A percentile compares a stretch with the other conserved stretches of the same genome.
phyloP scores from a whole-genome alignment of 179 eudicot genomes.

The Camellia oleifera region DNA sequence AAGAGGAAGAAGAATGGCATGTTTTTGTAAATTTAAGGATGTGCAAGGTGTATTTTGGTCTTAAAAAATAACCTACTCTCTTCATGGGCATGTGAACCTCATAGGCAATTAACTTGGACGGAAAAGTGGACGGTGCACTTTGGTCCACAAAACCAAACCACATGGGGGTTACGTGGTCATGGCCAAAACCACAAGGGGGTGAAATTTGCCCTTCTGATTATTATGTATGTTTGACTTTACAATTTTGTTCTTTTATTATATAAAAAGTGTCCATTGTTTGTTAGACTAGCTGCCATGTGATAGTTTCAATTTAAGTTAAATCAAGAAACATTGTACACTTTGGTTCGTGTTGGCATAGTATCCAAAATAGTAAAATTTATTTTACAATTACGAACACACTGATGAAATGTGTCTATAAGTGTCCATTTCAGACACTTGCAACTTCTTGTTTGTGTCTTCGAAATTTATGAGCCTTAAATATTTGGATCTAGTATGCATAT shows the following conservation, averaged over 20 bases:
- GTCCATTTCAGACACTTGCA: not conserved
- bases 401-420: not conserved
- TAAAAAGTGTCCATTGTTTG: not conserved
- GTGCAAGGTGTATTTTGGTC: no score
- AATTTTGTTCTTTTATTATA: no score
- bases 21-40: no score
- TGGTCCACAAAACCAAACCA: no score
- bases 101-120: no score
- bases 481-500: not conserved
- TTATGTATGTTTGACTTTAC: not conserved
- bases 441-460: not conserved
- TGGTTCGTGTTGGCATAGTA: not conserved
- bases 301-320: not conserved
- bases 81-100: no score
- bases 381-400: not conserved
- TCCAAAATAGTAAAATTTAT: not conserved
- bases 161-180: no score
- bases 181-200: no score
- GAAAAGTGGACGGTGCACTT: no score
- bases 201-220: no score
- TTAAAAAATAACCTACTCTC: no score
- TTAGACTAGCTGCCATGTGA: not conserved
- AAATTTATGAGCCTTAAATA: not conserved
- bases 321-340: not conserved
- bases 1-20: no score